phyloP scores from a whole-genome alignment of 176 grass and related monocot species.

The Musa acuminata region DNA sequence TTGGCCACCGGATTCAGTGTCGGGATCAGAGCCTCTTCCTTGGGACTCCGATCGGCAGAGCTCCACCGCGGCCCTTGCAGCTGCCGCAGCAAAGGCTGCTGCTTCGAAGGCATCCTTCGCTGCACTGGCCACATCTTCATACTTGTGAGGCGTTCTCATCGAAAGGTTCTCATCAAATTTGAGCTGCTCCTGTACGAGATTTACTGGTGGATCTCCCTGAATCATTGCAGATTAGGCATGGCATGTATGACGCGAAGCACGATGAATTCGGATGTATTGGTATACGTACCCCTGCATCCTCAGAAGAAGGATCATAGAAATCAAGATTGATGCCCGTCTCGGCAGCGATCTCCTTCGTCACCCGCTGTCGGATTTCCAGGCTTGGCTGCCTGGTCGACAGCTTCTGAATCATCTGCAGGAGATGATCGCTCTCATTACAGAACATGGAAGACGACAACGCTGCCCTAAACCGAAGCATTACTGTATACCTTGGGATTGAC shows the following conservation, averaged over 20 bases:
- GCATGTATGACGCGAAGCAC: too few species aligned
- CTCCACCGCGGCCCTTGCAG: conserved; percentile 71
- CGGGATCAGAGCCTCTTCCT: conserved; percentile 9
- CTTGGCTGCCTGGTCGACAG: conserved; percentile 58
- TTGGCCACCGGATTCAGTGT: background rate
- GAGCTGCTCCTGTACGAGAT: background rate
- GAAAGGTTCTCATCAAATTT: conserved; percentile 16
- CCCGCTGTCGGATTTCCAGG: conserved; percentile 52
- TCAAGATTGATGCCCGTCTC: conserved; percentile 64
- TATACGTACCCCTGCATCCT: background rate
- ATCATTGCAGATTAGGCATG: background rate
- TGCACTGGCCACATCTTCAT: conserved; percentile 50
- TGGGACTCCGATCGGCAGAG: conserved; percentile 39
- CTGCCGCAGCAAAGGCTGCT: conserved; percentile 56
- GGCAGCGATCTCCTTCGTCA: conserved; percentile 65
- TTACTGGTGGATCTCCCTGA: background rate
- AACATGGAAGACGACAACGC: too few species aligned
- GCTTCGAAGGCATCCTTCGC: conserved; percentile 76
- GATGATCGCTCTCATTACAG: too few species aligned
- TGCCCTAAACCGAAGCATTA: too few species aligned
- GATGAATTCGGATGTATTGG: too few species aligned
- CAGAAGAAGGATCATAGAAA: conserved; percentile 20
- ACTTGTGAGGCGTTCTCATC: conserved; percentile 14
- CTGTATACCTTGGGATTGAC: conserved; percentile 34
- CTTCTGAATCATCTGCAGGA: conserved; percentile 68